Base-by-base conservation (phyloP, 352 stramenopile genomes). In the Peronospora belbahrii region DNA sequence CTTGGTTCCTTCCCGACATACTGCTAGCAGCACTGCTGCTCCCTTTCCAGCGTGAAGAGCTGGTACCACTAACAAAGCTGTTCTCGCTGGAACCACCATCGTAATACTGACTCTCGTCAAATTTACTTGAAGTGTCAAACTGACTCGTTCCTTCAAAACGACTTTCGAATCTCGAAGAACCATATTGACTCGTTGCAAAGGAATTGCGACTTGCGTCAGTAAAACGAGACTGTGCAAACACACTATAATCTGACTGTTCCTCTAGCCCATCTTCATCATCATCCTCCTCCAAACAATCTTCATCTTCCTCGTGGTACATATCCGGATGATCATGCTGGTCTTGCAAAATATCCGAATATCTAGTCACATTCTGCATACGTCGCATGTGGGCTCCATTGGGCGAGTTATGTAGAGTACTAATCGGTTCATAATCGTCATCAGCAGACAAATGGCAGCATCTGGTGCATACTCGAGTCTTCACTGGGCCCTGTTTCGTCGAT, bases 401-500 rank as follows among this genome's bases (percentile, higher is more conserved):
- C 4, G 42, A 36, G 7, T 36, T 44, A 13, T 45, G 46, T 19
- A 54, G 18, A 20, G 33, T 36, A 24, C 38, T 50, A 32, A 63
- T 20, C 0, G 51, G 50, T 19, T 72, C 65, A 42, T 65, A 69
- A 35, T 70, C 56, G 27, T 66, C 56, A 42, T 31, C 14, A 15
- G 50, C 45, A 19, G 67, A 63, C 24, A 55, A 58, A 37, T 69
- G 56, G 39, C 72, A 70, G 60, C 74, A 86, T 33, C 66, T 69
- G 18, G 65, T 61, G 38, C 74, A 86, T 13, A 86, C 71, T 4
- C 74, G 65, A 18, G 74, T 86, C 45, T 83, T 83, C 27, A 59
- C 41, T 11, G 60, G 49, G 23, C 54, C 49, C 4, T 52, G 46
- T 15, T 58, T 55, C 0, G 62, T 52, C 10, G 67, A 65, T 23